Percentiles rank a stretch among this genome's conserved stretches.
These are phyloP conservation scores for Ceratocystiopsis brevicomis DNA, from an alignment of 2,329 filamentous ascomycete species.

Conservation along the genomic window DNA sequence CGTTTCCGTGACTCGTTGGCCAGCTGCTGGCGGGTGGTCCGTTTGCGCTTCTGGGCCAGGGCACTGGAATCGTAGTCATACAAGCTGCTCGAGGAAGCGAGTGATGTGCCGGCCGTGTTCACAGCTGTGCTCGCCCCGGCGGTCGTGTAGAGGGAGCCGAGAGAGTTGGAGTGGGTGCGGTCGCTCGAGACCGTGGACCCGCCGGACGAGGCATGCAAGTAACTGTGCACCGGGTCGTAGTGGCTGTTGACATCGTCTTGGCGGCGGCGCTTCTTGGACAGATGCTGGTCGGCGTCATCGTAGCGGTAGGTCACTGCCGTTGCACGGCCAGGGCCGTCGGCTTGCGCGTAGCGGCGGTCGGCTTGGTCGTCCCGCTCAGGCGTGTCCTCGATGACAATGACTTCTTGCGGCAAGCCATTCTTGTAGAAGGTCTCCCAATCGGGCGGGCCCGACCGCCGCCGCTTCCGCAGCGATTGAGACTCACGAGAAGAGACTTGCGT, in stretches of 20 bases:
- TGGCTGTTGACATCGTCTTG: constrained; percentile 36
- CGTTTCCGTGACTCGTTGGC: constrained; percentile 67
- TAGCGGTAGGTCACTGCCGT: constrained; percentile 1
- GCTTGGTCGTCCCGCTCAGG: constrained; percentile 31
- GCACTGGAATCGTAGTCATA: constrained; percentile 45
- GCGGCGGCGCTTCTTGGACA: constrained; percentile 58
- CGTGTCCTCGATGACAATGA: constrained; percentile 67
- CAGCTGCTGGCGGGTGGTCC: constrained; percentile 52
- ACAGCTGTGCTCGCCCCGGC: constrained; percentile 34
- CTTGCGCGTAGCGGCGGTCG: constrained; percentile 7
- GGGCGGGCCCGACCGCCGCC: constrained; percentile 41
- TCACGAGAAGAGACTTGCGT: constrained; percentile 14
- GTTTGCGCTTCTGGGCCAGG: constrained; percentile 68
- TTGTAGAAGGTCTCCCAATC: constrained; percentile 71
- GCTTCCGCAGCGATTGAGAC: constrained; percentile 24
- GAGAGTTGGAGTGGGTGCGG: constrained; percentile 61
- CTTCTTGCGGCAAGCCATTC: constrained; percentile 66
- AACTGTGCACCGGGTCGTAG: constrained; percentile 53
- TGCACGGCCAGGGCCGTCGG: neutral
- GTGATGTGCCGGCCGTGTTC: constrained; percentile 76
- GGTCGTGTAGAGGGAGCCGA: constrained; percentile 64
- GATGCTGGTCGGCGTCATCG: constrained; percentile 22
- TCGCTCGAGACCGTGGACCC: constrained; percentile 65
- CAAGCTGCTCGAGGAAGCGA: constrained; percentile 45
- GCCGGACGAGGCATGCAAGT: constrained; percentile 28